Evolutionary conservation across 1,284 basidiomycete genomes (phyloP), one percentile per base, ranked within the genome.

Genomic region (Polyporus tsugae): DNA sequence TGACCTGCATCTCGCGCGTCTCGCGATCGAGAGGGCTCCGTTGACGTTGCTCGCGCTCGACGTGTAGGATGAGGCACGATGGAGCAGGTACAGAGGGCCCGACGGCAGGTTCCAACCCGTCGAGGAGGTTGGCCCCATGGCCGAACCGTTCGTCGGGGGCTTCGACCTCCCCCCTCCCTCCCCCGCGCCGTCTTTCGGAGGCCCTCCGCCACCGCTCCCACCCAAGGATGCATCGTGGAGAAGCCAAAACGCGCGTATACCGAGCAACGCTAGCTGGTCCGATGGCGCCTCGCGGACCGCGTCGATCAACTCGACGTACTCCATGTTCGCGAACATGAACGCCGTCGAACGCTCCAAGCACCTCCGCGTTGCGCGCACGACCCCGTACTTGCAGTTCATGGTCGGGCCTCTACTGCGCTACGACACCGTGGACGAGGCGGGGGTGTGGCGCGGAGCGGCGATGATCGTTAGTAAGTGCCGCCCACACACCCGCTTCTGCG

Each of bases 351-450:
- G 93, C 61, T 89, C 92, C 10, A 80, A 85, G 59, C 80, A 82
- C 17, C 81, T 90, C 49, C 82, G 83, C 60, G 82, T 87, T 13
- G 87, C 86, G 25, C 84, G 86, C 35, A 94, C 92, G 90, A 80
- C 87, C 39, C 93, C 94, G 2, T 84, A 90, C 76, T 82, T 95
- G 42, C 81, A 93, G 82, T 88, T 93, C 71, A 94, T 94, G 92
- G 90, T 89, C 64, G 96, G 96, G 1, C 97, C 97, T 13, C 84
- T 99, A 52, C 82, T 99, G 71, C 89, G 92, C 70, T 99, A 97
- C 79, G 97, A 99, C 79, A 98, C 95, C 0, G 89, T 95, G 35
- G 91, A 94, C 70, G 83, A 89, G 66, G 80, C 88, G 53, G 89
- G 89, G 17, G 81, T 95, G 38, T 99, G 95, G 94, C 88, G 92